These are phyloP conservation scores for Trichosporon ovoides DNA, from an alignment of 1,284 basidiomycete genomes.

Conservation along the genomic window DNA sequence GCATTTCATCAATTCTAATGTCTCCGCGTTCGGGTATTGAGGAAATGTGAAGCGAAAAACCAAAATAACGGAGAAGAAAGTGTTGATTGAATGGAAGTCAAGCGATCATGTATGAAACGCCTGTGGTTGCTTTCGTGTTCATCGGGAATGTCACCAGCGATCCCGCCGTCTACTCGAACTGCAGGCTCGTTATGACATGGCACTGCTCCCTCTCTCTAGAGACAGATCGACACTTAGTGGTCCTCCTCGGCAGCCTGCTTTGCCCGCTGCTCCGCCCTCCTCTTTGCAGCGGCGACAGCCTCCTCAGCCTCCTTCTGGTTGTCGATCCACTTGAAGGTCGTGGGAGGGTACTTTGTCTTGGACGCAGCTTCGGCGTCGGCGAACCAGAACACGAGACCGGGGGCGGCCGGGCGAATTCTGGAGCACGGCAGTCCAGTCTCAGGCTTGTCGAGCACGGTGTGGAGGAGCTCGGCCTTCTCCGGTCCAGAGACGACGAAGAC, in stretches of 20 bases:
- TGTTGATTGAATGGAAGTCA: neutral
- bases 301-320: slow-evolving; percentile 48
- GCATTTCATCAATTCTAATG: neutral
- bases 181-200: neutral
- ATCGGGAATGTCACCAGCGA: no score
- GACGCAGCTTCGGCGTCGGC: slow-evolving; percentile 70
- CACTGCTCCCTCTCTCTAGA: no score
- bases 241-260: slow-evolving; percentile 22
- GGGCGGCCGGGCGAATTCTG: slow-evolving; percentile 70
- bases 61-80: neutral
- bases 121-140: no score
- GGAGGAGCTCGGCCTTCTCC: slow-evolving; percentile 76
- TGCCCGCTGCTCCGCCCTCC: slow-evolving; percentile 27
- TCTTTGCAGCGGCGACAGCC: slow-evolving; percentile 41
- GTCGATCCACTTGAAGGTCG: slow-evolving; percentile 48
- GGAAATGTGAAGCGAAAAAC: neutral
- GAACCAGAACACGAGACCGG: slow-evolving; percentile 89
- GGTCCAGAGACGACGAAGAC: slow-evolving; percentile 85
- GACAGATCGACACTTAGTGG: neutral
- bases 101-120: neutral
- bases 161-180: no score
- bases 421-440: slow-evolving; percentile 78
- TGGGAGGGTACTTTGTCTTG: slow-evolving; percentile 43
- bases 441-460: slow-evolving; percentile 73
- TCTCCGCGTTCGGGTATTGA: neutral